A percentile compares a stretch with the other conserved stretches of the same genome.
phyloP scores from a whole-genome alignment of 1,284 basidiomycete species.

The Cryptococcus maquisensis region DNA sequence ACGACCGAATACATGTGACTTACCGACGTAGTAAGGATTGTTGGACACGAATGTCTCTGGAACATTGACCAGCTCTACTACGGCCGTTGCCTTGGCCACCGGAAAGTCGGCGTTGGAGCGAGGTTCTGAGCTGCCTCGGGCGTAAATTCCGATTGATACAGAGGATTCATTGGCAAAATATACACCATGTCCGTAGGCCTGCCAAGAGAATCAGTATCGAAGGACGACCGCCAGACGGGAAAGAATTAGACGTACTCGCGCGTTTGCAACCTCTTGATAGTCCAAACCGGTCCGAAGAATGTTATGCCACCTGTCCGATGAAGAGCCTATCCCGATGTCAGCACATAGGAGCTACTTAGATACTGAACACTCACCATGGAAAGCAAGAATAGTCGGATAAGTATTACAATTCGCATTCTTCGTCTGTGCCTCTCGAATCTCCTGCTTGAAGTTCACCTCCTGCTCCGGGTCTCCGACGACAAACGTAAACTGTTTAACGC shows the following conservation, averaged over 20 bases:
- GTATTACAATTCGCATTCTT: conserved; percentile 4
- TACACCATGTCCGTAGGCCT: conserved; percentile 24
- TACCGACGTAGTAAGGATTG: conserved; percentile 22
- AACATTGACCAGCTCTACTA: conserved; percentile 27
- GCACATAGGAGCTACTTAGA: neutral
- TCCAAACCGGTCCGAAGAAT: conserved; percentile 26
- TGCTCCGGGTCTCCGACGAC: conserved; percentile 28
- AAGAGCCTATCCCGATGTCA: conserved; percentile 13
- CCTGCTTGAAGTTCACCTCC: conserved; percentile 21
- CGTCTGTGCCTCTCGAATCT: conserved; percentile 15
- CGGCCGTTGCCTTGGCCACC: conserved; percentile 14
- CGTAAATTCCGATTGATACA: conserved; percentile 13
- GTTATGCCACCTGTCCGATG: conserved; percentile 25
- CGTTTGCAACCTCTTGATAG: conserved; percentile 20
- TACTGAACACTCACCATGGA: conserved; percentile 15
- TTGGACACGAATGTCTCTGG: conserved; percentile 17
- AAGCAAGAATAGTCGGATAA: conserved; percentile 26
- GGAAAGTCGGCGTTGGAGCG: conserved; percentile 23
- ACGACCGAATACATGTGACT: neutral
- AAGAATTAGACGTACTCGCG: conserved; percentile 9
- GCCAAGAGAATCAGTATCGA: neutral
- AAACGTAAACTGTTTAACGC: conserved; percentile 23
- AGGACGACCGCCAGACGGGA: neutral
- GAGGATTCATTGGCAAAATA: conserved; percentile 25
- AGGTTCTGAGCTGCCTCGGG: neutral